Base-by-base conservation (phyloP, 2,329 filamentous ascomycete genomes). In the Podosphaera xanthii region DNA sequence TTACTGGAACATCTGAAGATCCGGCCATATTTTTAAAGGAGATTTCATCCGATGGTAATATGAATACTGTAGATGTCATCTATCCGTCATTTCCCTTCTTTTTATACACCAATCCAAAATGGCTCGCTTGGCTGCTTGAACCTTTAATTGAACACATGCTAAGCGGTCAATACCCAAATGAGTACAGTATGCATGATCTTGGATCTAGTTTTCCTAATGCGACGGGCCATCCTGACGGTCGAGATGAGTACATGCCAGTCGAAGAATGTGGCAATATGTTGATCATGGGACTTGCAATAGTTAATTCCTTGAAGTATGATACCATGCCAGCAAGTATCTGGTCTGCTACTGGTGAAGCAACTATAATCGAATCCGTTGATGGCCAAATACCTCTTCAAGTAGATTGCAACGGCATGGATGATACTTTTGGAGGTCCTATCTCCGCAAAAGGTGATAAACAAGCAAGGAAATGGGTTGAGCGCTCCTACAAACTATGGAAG, bases 81-180 rank as follows among this genome's bases (percentile, higher is more conserved):
- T 92, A 89, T 73, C 87, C 87, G 0, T 78, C 86, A 0, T 90
- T 88, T 70, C 86, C 87, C 0, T 92, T 91, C 75, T 91, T 91
- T 73, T 70, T 91, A 30, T 92, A 91, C 68, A 89, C 86, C 22
- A 89, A 90, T 64, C 87, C 87, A 2, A 76, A 80, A 60, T 91
- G 86, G 86, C 73, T 90, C 60, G 84, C 82, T 1, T 90, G 90
- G 66, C 74, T 91, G 2, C 73, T 92, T 3, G 86, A 91, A 69
- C 87, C 87, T 4, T 73, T 91, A 33, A 77, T 92, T 58, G 87
- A 92, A 70, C 85, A 92, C 69, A 86, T 86, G 74, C 72, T 86
- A 33, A 88, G 84, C 67, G 86, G 86, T 0, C 84, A 90, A 68
- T 94, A 92, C 67, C 87, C 87, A 6, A 91, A 91, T 67, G 76